Conservation (phyloP, 805 yeast genomes). For the Ogataea pignaliae region DNA sequence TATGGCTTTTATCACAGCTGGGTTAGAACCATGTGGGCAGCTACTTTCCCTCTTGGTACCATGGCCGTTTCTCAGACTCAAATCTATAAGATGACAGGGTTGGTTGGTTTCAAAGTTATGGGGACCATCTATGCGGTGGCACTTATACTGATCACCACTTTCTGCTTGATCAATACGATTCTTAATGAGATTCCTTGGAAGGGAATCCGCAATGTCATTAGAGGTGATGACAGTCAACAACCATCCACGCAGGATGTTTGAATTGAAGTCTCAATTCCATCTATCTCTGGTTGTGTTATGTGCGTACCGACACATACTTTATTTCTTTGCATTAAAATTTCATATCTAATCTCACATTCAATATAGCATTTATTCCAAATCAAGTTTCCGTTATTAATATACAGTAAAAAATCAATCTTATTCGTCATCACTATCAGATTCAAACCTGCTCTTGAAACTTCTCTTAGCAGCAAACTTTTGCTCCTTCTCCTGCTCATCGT, state of each 20-base stretch:
- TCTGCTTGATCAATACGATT: slow-evolving; percentile 36
- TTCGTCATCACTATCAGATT: slow-evolving; percentile 1
- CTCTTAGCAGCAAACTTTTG: not conserved
- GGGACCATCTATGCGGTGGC: slow-evolving; percentile 56
- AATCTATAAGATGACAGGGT: slow-evolving; percentile 43
- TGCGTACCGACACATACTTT: too few relatives aligned
- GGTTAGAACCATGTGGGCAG: slow-evolving; percentile 67
- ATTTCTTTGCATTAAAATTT: too few relatives aligned
- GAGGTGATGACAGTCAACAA: not conserved
- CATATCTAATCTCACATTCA: not conserved
- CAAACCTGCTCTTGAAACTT: slow-evolving; percentile 1
- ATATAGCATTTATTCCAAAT: not conserved
- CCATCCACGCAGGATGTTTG: not conserved
- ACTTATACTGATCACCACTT: slow-evolving; percentile 42
- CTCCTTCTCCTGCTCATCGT: not conserved
- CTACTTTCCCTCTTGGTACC: slow-evolving; percentile 89
- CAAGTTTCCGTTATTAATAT: not conserved
- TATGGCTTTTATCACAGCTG: slow-evolving; percentile 35
- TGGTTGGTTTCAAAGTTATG: slow-evolving; percentile 57
- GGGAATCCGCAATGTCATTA: slow-evolving; percentile 3
- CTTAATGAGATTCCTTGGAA: slow-evolving; percentile 28
- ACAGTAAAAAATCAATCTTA: not conserved
- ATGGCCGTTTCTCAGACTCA: slow-evolving; percentile 59
- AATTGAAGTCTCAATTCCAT: not conserved
- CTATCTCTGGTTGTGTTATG: too few relatives aligned